Conservation (phyloP, 2,329 filamentous ascomycete genomes). For the Monilinia fructicola region DNA sequence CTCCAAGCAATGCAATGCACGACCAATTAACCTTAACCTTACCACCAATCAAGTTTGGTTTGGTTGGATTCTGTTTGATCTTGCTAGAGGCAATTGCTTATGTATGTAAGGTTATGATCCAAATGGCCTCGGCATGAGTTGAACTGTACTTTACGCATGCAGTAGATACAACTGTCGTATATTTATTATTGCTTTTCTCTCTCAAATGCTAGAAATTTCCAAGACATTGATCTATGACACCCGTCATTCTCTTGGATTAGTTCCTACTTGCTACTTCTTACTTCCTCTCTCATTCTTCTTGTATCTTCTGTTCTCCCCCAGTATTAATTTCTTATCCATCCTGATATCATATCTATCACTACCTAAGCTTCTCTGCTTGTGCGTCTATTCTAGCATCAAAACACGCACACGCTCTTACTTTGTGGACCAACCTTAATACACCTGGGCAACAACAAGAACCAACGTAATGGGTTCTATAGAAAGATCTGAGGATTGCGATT, state of each 20-base stretch:
- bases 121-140: background rate
- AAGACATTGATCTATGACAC: background rate
- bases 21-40: too few species aligned
- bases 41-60: too few species aligned
- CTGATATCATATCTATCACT: background rate
- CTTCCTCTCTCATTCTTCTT: background rate
- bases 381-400: background rate
- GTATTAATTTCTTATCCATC: background rate
- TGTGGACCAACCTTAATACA: background rate
- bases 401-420: background rate
- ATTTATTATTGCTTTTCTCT: background rate
- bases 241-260: background rate
- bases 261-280: too few species aligned
- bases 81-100: slow-evolving; percentile 3
- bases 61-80: too few species aligned
- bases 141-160: background rate
- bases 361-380: background rate
- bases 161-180: background rate
- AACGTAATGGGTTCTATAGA: slow-evolving; percentile 28
- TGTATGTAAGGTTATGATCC: background rate
- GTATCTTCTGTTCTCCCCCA: background rate
- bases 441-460: background rate
- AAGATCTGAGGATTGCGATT: slow-evolving; percentile 26
- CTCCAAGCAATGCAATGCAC: too few species aligned
- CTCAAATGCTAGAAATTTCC: background rate